Conservation (phyloP, 257 asterid species). For the Scutellaria barbata region DNA sequence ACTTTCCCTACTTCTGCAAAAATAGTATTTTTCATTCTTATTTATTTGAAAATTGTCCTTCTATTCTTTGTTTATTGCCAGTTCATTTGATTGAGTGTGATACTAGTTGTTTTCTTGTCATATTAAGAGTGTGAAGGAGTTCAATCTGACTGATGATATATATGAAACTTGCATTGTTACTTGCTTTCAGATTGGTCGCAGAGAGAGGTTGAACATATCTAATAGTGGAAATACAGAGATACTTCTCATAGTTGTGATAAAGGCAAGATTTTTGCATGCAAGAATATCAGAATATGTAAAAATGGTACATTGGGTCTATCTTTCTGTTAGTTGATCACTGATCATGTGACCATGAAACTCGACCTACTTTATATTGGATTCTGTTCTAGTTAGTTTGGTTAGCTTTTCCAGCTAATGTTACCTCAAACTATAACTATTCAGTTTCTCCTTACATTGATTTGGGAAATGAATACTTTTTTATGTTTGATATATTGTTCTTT, state of each 20-base stretch:
- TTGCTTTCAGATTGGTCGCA: background rate
- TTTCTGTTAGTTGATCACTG: conserved; percentile 4
- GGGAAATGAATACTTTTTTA: background rate
- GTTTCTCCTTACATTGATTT: background rate
- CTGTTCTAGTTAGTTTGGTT: background rate
- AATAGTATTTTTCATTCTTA: background rate
- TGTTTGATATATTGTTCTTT: background rate
- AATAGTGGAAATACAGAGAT: background rate
- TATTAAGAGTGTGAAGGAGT: background rate
- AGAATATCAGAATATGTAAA: conserved; percentile 7
- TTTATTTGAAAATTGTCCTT: conserved; percentile 22
- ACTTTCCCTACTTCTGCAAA: conserved; percentile 11
- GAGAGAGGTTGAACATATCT: background rate
- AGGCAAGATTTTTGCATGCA: background rate
- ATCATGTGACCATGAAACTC: background rate
- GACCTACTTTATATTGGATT: background rate
- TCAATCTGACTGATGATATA: background rate
- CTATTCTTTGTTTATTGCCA: background rate
- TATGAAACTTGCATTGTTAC: background rate
- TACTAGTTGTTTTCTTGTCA: background rate
- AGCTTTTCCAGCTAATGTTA: background rate
- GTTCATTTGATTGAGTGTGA: background rate
- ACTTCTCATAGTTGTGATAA: background rate
- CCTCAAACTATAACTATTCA: background rate
- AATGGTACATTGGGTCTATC: conserved; percentile 1